Percentiles rank a stretch among this genome's conserved stretches.
Conservation (phyloP, 2,329 filamentous ascomycete genomes). For the Sporothrix mexicana region DNA sequence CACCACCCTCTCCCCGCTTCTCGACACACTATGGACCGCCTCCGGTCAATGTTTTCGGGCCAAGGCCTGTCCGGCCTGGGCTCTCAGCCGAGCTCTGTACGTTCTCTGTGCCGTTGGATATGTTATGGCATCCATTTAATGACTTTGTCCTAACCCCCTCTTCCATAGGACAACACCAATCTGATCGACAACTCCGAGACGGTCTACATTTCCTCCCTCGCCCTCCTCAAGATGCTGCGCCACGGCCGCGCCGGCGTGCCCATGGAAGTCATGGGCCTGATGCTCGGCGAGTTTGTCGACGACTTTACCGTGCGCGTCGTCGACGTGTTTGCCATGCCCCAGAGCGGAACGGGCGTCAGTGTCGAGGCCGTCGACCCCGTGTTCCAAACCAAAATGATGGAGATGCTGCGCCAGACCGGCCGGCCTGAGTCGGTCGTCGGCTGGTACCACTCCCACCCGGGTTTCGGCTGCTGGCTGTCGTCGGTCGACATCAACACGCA, state of each 20-base stretch:
- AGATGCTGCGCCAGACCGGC: slow-evolving; percentile 97
- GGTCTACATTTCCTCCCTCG: slow-evolving; percentile 97
- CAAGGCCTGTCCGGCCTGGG: slow-evolving; percentile 66
- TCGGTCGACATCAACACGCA: slow-evolving; percentile 99
- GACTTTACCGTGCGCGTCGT: slow-evolving; percentile 98
- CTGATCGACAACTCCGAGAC: slow-evolving; percentile 99
- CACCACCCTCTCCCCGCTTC: slow-evolving; percentile 28
- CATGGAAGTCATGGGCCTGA: slow-evolving; percentile 99
- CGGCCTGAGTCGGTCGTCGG: slow-evolving; percentile 97
- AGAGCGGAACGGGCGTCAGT: slow-evolving; percentile 96
- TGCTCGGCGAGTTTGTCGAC: slow-evolving; percentile 98
- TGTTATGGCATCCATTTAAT: too few relatives aligned
- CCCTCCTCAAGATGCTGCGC: slow-evolving; percentile 96
- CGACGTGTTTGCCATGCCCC: slow-evolving; percentile 99
- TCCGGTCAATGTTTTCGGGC: slow-evolving; percentile 86
- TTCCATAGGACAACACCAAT: slow-evolving; percentile 78
- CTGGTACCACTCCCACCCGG: slow-evolving; percentile 99
- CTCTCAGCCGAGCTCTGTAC: slow-evolving; percentile 65
- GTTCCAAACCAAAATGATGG: slow-evolving; percentile 99
- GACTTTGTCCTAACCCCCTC: too few relatives aligned
- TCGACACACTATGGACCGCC: slow-evolving; percentile 75
- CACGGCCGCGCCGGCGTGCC: slow-evolving; percentile 97
- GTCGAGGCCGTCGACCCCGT: slow-evolving; percentile 98
- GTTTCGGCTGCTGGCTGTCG: slow-evolving; percentile 98
- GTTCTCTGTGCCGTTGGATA: too few relatives aligned